Evolutionary conservation across 768 basidiomycete genomes (phyloP).

Genomic region (Russula sp.): DNA sequence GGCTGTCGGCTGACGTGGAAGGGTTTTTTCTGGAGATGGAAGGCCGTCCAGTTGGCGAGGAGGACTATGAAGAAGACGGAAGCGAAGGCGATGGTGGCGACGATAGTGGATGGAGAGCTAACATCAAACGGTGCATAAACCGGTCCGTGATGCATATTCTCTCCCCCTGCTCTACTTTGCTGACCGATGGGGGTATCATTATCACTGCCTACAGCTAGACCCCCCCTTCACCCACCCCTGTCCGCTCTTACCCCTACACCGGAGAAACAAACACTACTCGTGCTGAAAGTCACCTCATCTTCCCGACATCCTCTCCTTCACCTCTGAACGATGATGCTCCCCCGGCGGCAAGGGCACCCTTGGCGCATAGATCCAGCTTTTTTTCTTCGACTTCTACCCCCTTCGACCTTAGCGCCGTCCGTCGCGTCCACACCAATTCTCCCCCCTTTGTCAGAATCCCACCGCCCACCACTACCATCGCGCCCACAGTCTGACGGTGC

Average conservation of each 20-base stretch:
- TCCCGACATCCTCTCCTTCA: not conserved
- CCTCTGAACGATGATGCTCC: not conserved
- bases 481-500: too few relatives aligned
- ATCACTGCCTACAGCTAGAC: not conserved
- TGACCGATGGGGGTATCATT: not conserved
- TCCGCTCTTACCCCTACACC: not conserved
- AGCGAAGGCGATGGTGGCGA: too few relatives aligned
- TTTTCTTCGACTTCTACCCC: not conserved
- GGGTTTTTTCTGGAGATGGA: conserved; percentile 23
- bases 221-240: not conserved
- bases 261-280: not conserved
- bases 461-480: not conserved
- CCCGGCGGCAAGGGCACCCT: not conserved
- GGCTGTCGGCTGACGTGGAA: not conserved
- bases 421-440: not conserved
- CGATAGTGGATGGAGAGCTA: too few relatives aligned
- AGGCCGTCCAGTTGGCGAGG: conserved; percentile 6
- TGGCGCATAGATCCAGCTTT: not conserved
- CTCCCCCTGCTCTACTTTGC: too few relatives aligned
- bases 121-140: too few relatives aligned
- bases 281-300: not conserved
- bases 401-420: not conserved
- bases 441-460: not conserved
- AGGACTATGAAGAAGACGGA: too few relatives aligned
- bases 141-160: too few relatives aligned